A percentile compares a stretch with the other conserved stretches of the same genome.
These are phyloP conservation scores for Tulasnella sp. DNA, from an alignment of 768 basidiomycete genomes.

Conservation along the genomic window DNA sequence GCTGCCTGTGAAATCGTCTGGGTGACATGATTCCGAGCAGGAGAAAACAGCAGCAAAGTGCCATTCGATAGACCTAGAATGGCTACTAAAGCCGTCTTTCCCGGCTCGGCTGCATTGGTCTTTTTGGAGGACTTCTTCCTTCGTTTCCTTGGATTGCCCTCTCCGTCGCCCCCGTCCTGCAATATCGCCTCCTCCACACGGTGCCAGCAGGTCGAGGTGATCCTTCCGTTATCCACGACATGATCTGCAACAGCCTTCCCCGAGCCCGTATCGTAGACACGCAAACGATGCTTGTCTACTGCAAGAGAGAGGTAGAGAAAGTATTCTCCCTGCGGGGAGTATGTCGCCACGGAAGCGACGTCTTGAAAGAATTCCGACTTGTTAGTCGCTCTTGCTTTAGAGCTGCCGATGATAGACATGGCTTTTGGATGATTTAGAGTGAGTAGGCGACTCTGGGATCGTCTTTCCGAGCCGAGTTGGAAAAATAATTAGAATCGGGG, in stretches of 20 bases:
- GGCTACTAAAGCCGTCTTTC: slow-evolving; percentile 25
- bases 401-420: not conserved
- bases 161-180: slow-evolving; percentile 25
- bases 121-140: slow-evolving; percentile 29
- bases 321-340: slow-evolving; percentile 48
- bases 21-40: slow-evolving; percentile 48
- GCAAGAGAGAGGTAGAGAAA: slow-evolving; percentile 58
- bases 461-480: not conserved
- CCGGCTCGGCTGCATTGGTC: slow-evolving; percentile 26
- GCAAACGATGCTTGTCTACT: slow-evolving; percentile 63
- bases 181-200: slow-evolving; percentile 26
- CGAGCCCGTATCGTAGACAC: slow-evolving; percentile 53
- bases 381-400: not conserved
- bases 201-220: slow-evolving; percentile 50
- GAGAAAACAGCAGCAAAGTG: slow-evolving; percentile 52
- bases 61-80: slow-evolving; percentile 57
- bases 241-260: slow-evolving; percentile 51
- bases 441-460: not conserved
- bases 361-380: not conserved
- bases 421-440: not conserved
- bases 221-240: slow-evolving; percentile 47
- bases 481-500: not conserved
- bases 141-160: slow-evolving; percentile 39
- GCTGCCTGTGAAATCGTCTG: slow-evolving; percentile 49
- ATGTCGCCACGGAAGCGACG: slow-evolving; percentile 29